phyloP scores from a whole-genome alignment of 2,329 filamentous ascomycete genomes.

The Curvularia lunata region DNA sequence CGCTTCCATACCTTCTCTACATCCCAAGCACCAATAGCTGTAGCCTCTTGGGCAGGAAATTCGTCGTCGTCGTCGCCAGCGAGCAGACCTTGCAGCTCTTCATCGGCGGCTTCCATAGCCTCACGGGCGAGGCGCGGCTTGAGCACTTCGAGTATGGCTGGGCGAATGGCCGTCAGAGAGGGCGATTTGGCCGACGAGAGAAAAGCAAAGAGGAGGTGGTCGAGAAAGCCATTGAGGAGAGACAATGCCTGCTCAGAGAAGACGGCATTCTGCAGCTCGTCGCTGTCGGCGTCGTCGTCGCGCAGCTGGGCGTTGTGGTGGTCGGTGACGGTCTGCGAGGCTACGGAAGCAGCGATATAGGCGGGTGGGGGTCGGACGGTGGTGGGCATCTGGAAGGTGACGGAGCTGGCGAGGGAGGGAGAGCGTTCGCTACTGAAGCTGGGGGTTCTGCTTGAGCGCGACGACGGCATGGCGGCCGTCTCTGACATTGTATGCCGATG shows the following conservation, averaged over 20 bases:
- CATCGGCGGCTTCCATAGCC: conserved; percentile 80
- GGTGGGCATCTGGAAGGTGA: conserved; percentile 66
- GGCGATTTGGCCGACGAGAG: conserved; percentile 82
- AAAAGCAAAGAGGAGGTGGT: conserved; percentile 90
- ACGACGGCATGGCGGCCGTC: conserved; percentile 41
- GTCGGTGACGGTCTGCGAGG: conserved; percentile 89
- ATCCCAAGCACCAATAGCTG: conserved; percentile 71
- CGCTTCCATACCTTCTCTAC: conserved; percentile 94
- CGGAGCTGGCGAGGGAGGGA: conserved; percentile 63
- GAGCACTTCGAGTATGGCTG: conserved; percentile 83
- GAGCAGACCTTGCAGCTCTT: conserved; percentile 86
- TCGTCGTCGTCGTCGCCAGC: conserved; percentile 70
- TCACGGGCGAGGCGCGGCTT: conserved; percentile 88
- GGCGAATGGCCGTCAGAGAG: conserved; percentile 73
- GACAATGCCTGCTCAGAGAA: conserved; percentile 76
- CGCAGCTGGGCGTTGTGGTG: conserved; percentile 79
- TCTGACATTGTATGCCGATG: conserved; percentile 47
- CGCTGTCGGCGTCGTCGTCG: conserved; percentile 68
- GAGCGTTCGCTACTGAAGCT: conserved; percentile 73
- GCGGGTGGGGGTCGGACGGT: conserved; percentile 76
- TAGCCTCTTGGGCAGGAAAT: conserved; percentile 34
- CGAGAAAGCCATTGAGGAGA: conserved; percentile 89
- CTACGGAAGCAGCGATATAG: conserved; percentile 87
- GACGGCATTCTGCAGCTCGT: conserved; percentile 69
- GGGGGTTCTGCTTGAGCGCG: conserved; percentile 47